phyloP scores from a whole-genome alignment of 345 rosid genomes.

The Sisymbrium altissimum region DNA sequence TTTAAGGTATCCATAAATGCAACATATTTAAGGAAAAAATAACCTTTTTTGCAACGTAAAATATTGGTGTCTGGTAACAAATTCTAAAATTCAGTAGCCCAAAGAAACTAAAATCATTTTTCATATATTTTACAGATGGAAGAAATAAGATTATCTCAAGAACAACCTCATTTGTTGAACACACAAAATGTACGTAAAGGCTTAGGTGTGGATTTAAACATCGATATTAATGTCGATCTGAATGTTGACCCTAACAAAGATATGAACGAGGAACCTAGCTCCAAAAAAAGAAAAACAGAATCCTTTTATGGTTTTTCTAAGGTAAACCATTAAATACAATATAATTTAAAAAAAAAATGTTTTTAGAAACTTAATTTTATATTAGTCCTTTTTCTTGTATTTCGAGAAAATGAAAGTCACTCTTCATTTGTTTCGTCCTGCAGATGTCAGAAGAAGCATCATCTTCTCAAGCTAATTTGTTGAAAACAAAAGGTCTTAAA shows the following conservation, averaged over 20 bases:
- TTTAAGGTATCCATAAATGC: background rate
- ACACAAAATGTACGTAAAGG: background rate
- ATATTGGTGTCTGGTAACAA: too few relatives aligned
- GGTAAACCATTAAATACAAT: background rate
- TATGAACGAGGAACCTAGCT: background rate
- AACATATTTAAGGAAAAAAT: background rate
- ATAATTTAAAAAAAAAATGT: background rate
- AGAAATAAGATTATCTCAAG: background rate
- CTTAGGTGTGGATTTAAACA: background rate
- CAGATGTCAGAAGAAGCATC: background rate
- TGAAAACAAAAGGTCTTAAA: background rate
- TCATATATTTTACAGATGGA: background rate
- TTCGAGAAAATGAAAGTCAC: background rate
- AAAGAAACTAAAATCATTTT: background rate
- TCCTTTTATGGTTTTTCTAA: background rate
- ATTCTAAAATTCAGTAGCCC: background rate
- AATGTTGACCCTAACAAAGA: background rate
- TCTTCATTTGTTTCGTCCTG: background rate
- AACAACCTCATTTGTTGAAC: background rate
- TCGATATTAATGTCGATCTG: background rate
- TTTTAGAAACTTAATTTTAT: background rate
- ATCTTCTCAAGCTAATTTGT: background rate
- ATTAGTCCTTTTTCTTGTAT: background rate
- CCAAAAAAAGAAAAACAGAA: background rate
- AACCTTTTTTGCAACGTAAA: background rate